Base-by-base conservation (phyloP, 805 yeast genomes). In the Ogataea methylovora region DNA sequence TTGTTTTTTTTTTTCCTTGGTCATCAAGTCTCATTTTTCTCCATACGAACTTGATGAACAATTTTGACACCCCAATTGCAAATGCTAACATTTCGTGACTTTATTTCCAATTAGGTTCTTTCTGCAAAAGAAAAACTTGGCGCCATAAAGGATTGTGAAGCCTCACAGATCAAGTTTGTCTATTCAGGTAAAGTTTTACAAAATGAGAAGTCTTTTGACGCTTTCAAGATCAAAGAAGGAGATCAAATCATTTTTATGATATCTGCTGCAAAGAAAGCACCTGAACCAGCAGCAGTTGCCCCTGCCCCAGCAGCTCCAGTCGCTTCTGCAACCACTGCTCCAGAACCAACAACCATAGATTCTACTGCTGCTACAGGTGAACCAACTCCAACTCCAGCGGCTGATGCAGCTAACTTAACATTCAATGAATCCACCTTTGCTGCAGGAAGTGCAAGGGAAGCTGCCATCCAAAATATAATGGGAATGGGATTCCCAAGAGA, bases 401-500 rank as follows among this genome's bases (percentile, higher is more conserved):
- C 39, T 13, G 26, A 38, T 5, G 15, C 36, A 10, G 35, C 36
- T 8, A 11, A 12, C 4, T 56, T 56, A 23, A 47, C 41, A 27
- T 58, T 54, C 30, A 46, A 52, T 20, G 67, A 63, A 18, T 71
- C 83, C 4, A 76, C 79, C 2, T 80, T 82, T 54, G 84, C 94
- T 16, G 74, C 76, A 22, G 97, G 97, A 10, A 57, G 71, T 26
- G 79, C 79, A 40, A 73, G 95, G 46, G 86, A 84, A 48, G 73
- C 79, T 21, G 84, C 94, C 23, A 73, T 90, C 38, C 70, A 68
- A 39, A 81, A 81, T 53, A 87, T 92, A 57, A 74, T 87, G 78
- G 97, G 85, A 46, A 87, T 92, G 97, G 98, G 98, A 8, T 92
- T 87, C 54, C 85, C 82, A 33, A 77, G 94, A 48, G 71, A 76